Percentiles rank a stretch among this genome's conserved stretches.
Evolutionary conservation across 140 eudicot species (phyloP).

Genomic region (Oenanthe javanica): DNA sequence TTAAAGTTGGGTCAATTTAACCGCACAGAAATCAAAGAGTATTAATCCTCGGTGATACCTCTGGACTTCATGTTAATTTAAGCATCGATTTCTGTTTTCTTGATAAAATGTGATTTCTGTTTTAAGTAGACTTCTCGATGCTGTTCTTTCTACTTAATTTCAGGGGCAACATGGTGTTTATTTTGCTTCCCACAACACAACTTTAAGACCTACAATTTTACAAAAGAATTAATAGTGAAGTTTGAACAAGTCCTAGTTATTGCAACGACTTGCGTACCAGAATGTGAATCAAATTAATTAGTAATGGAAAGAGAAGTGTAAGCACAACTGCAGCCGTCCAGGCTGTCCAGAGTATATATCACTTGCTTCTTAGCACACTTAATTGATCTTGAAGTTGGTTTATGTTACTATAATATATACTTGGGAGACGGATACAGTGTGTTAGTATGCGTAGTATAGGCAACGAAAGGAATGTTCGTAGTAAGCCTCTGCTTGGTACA

Average conservation of each 20-base stretch:
- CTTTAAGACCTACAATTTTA: no score
- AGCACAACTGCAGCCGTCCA: background rate
- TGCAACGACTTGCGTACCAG: background rate
- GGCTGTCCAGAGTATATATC: background rate
- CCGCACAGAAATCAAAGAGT: no score
- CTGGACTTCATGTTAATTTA: no score
- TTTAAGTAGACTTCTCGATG: no score
- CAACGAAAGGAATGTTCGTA: slow-evolving; percentile 1
- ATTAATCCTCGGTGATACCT: no score
- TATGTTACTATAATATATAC: background rate
- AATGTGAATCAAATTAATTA: background rate
- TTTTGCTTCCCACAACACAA: no score
- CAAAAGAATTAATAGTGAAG: background rate
- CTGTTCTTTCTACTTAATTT: no score
- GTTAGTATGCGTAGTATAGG: background rate
- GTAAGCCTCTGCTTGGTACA: background rate
- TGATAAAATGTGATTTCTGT: no score
- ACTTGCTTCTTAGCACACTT: background rate
- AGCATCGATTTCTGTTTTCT: no score
- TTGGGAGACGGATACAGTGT: background rate
- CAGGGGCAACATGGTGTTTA: no score
- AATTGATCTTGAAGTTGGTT: background rate
- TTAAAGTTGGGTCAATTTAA: no score
- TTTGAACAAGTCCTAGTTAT: background rate
- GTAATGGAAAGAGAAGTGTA: background rate